These are phyloP conservation scores for Vanilla planifolia DNA, from an alignment of 106 monocot species.

Conservation along the genomic window DNA sequence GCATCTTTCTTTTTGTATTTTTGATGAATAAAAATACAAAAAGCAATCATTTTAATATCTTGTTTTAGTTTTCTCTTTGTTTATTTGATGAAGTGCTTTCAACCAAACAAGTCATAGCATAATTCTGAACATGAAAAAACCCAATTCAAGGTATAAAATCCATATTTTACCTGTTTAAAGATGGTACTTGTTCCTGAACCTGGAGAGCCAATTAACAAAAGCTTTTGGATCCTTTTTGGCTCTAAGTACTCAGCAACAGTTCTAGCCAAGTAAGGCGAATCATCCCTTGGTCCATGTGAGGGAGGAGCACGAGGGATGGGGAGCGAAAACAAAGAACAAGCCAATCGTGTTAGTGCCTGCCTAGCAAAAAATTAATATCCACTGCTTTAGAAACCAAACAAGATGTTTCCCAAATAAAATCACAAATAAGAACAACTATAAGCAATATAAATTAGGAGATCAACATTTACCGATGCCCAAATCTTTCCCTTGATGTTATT, in stretches of 20 bases:
- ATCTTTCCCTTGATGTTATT: slow-evolving; percentile 85
- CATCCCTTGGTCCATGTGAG: slow-evolving; percentile 29
- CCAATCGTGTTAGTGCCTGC: slow-evolving; percentile 56
- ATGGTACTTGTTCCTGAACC: slow-evolving; percentile 84
- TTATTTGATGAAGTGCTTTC: no score
- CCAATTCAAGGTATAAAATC: no score
- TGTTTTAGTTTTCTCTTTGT: no score
- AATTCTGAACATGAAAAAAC: no score
- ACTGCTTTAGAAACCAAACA: no score
- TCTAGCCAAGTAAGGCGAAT: slow-evolving; percentile 46
- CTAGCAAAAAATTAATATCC: slow-evolving; percentile 16
- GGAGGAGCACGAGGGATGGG: slow-evolving; percentile 57
- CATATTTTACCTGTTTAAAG: slow-evolving; percentile 68
- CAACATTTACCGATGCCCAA: slow-evolving; percentile 62
- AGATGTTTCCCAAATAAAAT: neutral
- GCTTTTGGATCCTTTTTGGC: slow-evolving; percentile 71
- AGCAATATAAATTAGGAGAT: neutral
- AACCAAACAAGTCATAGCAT: no score
- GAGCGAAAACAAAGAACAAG: slow-evolving; percentile 65
- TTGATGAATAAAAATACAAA: no score
- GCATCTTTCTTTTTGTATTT: no score
- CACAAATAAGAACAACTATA: neutral
- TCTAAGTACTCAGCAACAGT: slow-evolving; percentile 68
- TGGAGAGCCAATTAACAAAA: slow-evolving; percentile 66
- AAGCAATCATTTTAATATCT: no score